phyloP scores from a whole-genome alignment of 306 rosid species.

The Gastrolobium villosum region DNA sequence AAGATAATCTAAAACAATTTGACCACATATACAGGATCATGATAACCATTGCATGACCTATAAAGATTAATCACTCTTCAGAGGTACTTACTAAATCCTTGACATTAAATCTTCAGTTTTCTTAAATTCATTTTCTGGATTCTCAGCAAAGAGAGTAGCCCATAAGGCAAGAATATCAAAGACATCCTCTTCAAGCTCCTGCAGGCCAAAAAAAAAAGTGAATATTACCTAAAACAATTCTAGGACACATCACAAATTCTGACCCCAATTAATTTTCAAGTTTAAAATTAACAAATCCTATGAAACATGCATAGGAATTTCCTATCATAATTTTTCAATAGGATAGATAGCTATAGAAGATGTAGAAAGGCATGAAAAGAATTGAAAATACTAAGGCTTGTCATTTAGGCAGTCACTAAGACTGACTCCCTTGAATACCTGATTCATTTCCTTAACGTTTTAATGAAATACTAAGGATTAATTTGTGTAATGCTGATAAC shows the following conservation, averaged over 20 bases:
- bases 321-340: conserved; percentile 31
- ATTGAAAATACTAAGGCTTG: conserved; percentile 1
- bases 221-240: conserved; percentile 25
- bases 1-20: conserved; percentile 19
- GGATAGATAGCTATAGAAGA: conserved; percentile 29
- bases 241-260: conserved; percentile 10
- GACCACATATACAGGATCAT: conserved; percentile 11
- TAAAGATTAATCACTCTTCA: conserved; percentile 15
- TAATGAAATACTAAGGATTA: neutral
- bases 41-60: conserved; percentile 33
- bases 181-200: conserved; percentile 94
- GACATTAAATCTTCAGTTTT: conserved; percentile 73
- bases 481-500: conserved; percentile 25
- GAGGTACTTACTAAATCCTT: conserved; percentile 72
- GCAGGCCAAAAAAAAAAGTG: conserved; percentile 50
- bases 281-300: conserved; percentile 36
- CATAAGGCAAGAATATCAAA: conserved; percentile 96
- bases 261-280: conserved; percentile 21
- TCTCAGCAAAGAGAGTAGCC: conserved; percentile 79
- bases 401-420: conserved; percentile 14
- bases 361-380: conserved; percentile 33
- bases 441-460: conserved; percentile 11
- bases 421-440: conserved; percentile 19
- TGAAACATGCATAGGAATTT: neutral
- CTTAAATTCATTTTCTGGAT: conserved; percentile 68